Base-by-base conservation (phyloP, 2,329 filamentous ascomycete genomes). In the Claviceps quebecensis region DNA sequence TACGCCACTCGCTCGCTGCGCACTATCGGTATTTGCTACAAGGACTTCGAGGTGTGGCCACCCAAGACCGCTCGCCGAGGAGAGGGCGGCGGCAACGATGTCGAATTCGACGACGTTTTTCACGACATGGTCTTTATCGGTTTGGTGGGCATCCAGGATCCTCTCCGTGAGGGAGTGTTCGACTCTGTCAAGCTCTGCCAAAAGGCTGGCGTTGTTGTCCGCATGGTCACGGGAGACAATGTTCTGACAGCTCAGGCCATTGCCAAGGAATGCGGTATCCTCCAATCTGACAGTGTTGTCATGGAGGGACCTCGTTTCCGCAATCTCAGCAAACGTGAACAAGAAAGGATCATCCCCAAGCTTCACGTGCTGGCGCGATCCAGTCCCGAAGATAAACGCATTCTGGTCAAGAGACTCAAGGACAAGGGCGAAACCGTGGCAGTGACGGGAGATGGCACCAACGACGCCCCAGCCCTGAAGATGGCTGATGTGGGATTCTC, bases 141-240 rank as follows among this genome's bases (percentile, higher is more conserved):
- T 34, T 73, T 90, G 59, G 84, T 89, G 48, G 86, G 86, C 59
- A 90, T 91, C 55, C 86, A 90, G 62, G 86, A 91, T 64, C 86
- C 86, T 45, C 75, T 90, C 13, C 84, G 86, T 54, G 74, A 78
- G 0, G 86, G 85, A 55, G 86, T 90, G n/a, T 73, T 73, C 1
- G 79, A 87, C 49, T 85, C 86, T 11, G 86, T 91, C 29, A 72
- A 71, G 53, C 74, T 81, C 53, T 90, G 86, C 61, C 84, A 90
- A 62, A 74, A 77, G 52, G 86, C 86, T 4, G 86, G 86, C 54
- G 86, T 91, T 11, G 77, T 84, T 54, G 85, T 90, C 17, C 84
- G 86, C 60, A 91, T 91, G 86, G 86, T 91, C 2, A 91, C 86
- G 4, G 86, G 86, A 56, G 86, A 91, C 69, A 90, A 91, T 68